phyloP scores from a whole-genome alignment of 108 stramenopile species.

The Aurantiochytrium sp. region DNA sequence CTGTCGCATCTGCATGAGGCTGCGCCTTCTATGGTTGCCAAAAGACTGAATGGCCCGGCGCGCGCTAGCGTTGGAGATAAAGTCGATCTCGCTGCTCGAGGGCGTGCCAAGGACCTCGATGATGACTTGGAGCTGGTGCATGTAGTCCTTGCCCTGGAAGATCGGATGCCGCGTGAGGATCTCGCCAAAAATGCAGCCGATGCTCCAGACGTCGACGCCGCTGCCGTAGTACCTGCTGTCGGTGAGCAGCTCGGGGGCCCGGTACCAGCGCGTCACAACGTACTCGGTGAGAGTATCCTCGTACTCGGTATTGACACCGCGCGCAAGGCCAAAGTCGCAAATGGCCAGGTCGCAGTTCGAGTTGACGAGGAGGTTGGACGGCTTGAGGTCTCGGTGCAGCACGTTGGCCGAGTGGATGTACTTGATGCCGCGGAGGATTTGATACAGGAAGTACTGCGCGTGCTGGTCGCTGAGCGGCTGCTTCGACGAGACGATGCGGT shows the following conservation, averaged over 20 bases:
- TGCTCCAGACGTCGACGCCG: slow-evolving; percentile 50
- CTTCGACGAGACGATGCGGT: slow-evolving; percentile 33
- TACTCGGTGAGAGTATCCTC: slow-evolving; percentile 42
- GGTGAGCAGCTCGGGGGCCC: slow-evolving; percentile 48
- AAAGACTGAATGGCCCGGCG: slow-evolving; percentile 5
- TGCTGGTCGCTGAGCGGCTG: slow-evolving; percentile 58
- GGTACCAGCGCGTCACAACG: slow-evolving; percentile 63
- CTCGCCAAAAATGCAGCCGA: slow-evolving; percentile 54
- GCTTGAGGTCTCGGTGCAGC: slow-evolving; percentile 82
- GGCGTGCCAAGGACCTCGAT: slow-evolving; percentile 55
- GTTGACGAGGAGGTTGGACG: slow-evolving; percentile 84
- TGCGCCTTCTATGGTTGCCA: background rate
- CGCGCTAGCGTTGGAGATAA: slow-evolving; percentile 42
- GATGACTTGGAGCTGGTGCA: slow-evolving; percentile 56
- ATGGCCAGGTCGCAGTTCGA: slow-evolving; percentile 45
- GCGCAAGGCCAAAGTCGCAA: slow-evolving; percentile 56
- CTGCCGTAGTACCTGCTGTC: slow-evolving; percentile 35
- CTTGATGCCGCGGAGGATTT: slow-evolving; percentile 62
- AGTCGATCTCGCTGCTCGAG: slow-evolving; percentile 42
- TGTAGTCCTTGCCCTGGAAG: slow-evolving; percentile 49
- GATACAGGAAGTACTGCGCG: slow-evolving; percentile 63
- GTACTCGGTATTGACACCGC: slow-evolving; percentile 7
- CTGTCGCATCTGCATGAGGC: background rate
- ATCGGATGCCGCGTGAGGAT: slow-evolving; percentile 40
- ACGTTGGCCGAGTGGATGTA: slow-evolving; percentile 57